Evolutionary conservation across 2,329 filamentous ascomycete species (phyloP), one percentile per base, ranked within the genome.

Genomic region (Colletotrichum tabaci): DNA sequence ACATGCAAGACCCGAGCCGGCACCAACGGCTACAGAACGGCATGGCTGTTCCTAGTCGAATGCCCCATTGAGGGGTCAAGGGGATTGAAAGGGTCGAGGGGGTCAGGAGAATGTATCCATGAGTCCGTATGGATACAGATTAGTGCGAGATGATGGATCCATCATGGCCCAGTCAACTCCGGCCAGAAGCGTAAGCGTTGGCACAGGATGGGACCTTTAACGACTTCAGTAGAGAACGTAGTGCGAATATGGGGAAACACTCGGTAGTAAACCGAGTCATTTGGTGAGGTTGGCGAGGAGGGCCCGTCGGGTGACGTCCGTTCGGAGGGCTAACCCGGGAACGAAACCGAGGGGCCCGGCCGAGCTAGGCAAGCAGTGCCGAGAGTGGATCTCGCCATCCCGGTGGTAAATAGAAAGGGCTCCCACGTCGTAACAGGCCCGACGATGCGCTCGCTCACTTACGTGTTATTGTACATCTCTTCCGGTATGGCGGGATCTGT

Each of bases 221-320:
- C 60, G n/a, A n/a, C 3, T 9, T 35, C 30, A 35, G 21, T 21
- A 13, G 21, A 30, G 58, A 35, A 35, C 40, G 7, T 46, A 42
- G 40, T 6, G 52, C 65, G 23, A 53, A 63, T 49, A 42, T 10
- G 30, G 44, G 57, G 18, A 16, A 58, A 38, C 10, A 13, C 21
- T 49, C 21, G 38, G 44, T 49, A 44, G 46, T n/a, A 47, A 53
- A 42, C 23, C 46, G 65, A 68, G 53, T 60, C 58, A 67, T 40
- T 26, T 42, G 49, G 65, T 40, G 40, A 44, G 21, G n/a, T 40
- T 56, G 58, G 42, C 12, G 26, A n/a, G 38, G 47, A 55, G 50
- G 50, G 49, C 23, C 35, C 16, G 52, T 68, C 58, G 68, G 68
- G 47, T 35, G 68, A 68, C 52, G 47, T 68, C 68, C 65, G 65